phyloP scores from a whole-genome alignment of 345 rosid genomes.

The Citrus unshiu region DNA sequence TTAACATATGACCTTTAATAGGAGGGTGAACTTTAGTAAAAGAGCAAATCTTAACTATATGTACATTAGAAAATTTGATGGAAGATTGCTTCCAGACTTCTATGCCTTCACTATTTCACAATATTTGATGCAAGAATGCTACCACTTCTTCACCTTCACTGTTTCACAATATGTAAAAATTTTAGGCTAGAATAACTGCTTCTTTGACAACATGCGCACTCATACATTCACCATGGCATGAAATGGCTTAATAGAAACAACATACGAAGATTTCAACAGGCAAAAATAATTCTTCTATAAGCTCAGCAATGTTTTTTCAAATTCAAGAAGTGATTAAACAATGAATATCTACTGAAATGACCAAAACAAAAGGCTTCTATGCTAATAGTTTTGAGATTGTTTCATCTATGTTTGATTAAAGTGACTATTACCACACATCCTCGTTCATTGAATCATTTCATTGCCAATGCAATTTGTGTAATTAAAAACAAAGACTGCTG shows the following conservation, averaged over 20 bases:
- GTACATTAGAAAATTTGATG: background rate
- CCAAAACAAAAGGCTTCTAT: background rate
- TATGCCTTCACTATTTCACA: background rate
- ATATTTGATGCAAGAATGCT: background rate
- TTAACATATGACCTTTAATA: background rate
- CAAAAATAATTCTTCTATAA: background rate
- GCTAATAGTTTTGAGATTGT: background rate
- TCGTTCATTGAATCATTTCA: background rate
- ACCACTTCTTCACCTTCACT: background rate
- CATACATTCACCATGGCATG: background rate
- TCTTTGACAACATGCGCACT: background rate
- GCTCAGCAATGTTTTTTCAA: background rate
- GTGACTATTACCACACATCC: background rate
- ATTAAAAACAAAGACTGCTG: background rate
- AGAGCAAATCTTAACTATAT: background rate
- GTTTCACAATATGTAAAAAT: background rate
- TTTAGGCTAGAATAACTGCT: background rate
- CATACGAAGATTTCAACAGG: background rate
- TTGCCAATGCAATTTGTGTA: background rate
- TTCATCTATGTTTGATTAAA: background rate
- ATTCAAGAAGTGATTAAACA: background rate
- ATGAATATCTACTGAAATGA: background rate
- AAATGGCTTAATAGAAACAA: background rate
- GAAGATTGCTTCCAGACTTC: background rate
- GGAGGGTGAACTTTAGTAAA: background rate